Percentiles rank a stretch among this genome's conserved stretches.
phyloP scores from a whole-genome alignment of 768 basidiomycete species.

The Epithele typhae region DNA sequence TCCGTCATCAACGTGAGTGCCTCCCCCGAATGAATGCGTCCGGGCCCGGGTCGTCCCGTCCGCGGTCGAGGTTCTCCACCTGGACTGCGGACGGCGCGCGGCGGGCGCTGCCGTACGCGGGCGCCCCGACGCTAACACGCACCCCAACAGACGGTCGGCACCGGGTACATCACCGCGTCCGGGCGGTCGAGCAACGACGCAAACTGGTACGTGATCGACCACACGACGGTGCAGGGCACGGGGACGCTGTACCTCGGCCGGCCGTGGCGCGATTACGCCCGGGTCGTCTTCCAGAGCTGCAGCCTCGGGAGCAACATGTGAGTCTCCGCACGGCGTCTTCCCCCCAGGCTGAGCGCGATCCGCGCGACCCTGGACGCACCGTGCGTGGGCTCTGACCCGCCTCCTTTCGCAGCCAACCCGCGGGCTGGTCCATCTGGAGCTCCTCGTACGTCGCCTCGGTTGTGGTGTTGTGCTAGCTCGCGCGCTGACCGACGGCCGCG shows the following conservation, averaged over 20 bases:
- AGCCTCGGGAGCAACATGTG: constrained; percentile 17
- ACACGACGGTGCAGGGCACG: constrained; percentile 20
- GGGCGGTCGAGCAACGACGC: constrained; percentile 19
- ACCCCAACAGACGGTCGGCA: constrained; percentile 15
- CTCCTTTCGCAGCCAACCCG: constrained; percentile 7
- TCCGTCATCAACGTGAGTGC: constrained; percentile 22
- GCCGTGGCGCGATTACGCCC: constrained; percentile 24
- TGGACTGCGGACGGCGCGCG: too few species aligned
- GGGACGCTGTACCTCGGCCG: constrained; percentile 22
- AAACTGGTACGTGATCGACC: constrained; percentile 22
- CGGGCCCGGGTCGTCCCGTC: background rate
- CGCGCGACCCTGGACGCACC: too few species aligned
- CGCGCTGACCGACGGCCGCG: background rate
- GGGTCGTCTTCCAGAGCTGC: constrained; percentile 28
- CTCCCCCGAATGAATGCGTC: background rate
- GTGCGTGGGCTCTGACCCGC: background rate
- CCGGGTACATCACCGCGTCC: constrained; percentile 20
- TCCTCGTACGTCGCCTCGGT: constrained; percentile 12
- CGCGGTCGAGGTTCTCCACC: too few species aligned
- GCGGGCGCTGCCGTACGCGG: background rate
- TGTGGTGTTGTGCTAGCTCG: too few species aligned
- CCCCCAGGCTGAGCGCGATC: too few species aligned
- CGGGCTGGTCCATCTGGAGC: constrained; percentile 26
- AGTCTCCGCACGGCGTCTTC: background rate
- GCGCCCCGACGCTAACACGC: background rate